Base-by-base conservation (phyloP, 2,329 filamentous ascomycete genomes). In the Teratosphaeria nubilosa region DNA sequence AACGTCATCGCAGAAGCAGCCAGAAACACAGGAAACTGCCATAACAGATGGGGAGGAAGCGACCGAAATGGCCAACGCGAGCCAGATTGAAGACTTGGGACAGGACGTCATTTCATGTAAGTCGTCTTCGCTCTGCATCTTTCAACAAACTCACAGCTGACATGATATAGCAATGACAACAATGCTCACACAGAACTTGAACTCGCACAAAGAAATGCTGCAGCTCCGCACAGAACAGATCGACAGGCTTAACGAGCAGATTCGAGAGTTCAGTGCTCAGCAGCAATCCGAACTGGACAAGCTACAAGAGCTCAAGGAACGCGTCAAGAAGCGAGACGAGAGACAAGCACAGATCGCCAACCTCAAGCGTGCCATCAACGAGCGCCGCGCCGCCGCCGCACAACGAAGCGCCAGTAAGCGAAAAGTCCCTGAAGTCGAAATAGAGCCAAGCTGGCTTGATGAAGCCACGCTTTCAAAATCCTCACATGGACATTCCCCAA, bases 181-280 rank as follows among this genome's bases (percentile, higher is more conserved):
- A 63, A 85, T 95, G 54, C 80, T 99, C 24, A 85, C 84, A 51
- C 86, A 91, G 65, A 88, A 91, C 5, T 85, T 91, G 54, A 81
- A 85, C 51, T 85, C 90, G 51, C 92, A 96, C 70, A 86, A 89
- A 58, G 79, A 84, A 54, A 89, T 92, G 71, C 84, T 96, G 62
- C 87, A 86, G 65, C 80, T 86, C 51, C 96, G 96, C 70, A 91
- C 96, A 75, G 81, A 86, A 54, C 82, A 86, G 31, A 86, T 97
- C 56, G 91, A 96, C 69, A 80, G 85, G 16, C 84, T 95, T 37
- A 92, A 96, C 72, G 78, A 83, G 50, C 86, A 87, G 27, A 86
- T 99, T 55, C 87, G 90, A 54, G 86, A 89, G 58, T 86, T 90
- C 1, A 94, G 91, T 1, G 82, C 86, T 22, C 84, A 88, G 61